phyloP scores from a whole-genome alignment of 805 yeast species.

The Kodamaea kakaduensis region DNA sequence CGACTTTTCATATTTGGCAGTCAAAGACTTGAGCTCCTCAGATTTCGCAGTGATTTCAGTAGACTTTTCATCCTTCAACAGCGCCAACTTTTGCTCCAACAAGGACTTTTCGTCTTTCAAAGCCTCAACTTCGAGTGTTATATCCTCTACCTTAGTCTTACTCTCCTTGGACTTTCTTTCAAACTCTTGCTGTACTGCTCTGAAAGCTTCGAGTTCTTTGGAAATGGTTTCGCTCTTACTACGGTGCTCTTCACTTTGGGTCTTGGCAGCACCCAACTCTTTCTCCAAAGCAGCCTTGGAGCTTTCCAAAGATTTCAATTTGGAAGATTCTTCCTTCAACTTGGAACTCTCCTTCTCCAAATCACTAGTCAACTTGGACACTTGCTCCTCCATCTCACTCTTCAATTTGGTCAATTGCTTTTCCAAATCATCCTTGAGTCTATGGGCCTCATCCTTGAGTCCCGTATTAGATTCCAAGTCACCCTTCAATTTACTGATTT shows the following conservation, averaged over 20 bases:
- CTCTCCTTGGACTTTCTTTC: too few species aligned
- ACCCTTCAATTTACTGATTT: constrained; percentile 1
- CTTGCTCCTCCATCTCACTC: too few species aligned
- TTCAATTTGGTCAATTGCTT: neutral
- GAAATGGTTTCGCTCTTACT: neutral
- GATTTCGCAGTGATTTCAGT: neutral
- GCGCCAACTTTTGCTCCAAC: neutral
- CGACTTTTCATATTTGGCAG: neutral
- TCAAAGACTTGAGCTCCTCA: neutral
- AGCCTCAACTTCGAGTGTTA: too few species aligned
- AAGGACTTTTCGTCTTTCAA: neutral
- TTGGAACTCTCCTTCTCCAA: too few species aligned
- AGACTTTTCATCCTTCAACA: too few species aligned
- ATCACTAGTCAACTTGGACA: too few species aligned
- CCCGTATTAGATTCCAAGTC: neutral
- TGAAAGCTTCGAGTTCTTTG: constrained; percentile 1
- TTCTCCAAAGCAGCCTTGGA: neutral
- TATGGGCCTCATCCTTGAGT: too few species aligned
- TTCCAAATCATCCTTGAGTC: neutral
- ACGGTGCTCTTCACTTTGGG: neutral
- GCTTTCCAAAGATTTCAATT: neutral
- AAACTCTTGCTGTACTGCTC: neutral
- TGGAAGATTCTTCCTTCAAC: neutral
- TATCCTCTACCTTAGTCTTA: too few species aligned
- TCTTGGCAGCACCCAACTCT: neutral